Percentiles rank a stretch among this genome's conserved stretches.
Evolutionary conservation across 148 eudicot species (phyloP).

Genomic region (Spergularia marina): DNA sequence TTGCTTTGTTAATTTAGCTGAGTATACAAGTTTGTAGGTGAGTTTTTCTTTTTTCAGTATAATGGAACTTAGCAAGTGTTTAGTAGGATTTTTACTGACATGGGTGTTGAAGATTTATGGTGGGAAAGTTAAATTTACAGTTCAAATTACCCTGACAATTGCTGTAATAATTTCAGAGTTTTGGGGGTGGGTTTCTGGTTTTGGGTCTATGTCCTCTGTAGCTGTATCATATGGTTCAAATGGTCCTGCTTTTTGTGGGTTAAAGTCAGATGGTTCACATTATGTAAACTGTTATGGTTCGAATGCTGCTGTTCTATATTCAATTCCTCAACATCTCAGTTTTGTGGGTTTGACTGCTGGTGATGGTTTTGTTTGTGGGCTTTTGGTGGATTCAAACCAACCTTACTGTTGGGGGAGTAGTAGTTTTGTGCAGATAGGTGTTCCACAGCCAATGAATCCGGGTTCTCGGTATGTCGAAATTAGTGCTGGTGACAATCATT

Average conservation of each 20-base stretch:
- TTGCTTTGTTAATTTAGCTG: conserved; percentile 7
- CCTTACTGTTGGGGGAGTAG: conserved; percentile 96
- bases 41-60: background rate
- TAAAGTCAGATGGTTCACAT: conserved; percentile 84
- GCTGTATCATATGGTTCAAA: conserved; percentile 83
- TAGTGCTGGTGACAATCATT: conserved; percentile 94
- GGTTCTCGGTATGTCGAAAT: conserved; percentile 69
- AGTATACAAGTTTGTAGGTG: background rate
- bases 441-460: conserved; percentile 52
- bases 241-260: conserved; percentile 84
- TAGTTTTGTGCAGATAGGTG: conserved; percentile 60
- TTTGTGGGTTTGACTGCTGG: conserved; percentile 75
- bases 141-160: conserved; percentile 25
- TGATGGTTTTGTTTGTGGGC: conserved; percentile 87
- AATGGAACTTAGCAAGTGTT: conserved; percentile 38
- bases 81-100: conserved; percentile 25
- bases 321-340: conserved; percentile 48
- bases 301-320: conserved; percentile 51
- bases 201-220: conserved; percentile 80
- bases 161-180: conserved; percentile 41
- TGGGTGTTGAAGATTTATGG: conserved; percentile 30
- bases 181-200: conserved; percentile 39
- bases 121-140: conserved; percentile 35
- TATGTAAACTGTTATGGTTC: conserved; percentile 74
- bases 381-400: conserved; percentile 45